Conservation (phyloP, 345 rosid species). For the Microcos paniculata region DNA sequence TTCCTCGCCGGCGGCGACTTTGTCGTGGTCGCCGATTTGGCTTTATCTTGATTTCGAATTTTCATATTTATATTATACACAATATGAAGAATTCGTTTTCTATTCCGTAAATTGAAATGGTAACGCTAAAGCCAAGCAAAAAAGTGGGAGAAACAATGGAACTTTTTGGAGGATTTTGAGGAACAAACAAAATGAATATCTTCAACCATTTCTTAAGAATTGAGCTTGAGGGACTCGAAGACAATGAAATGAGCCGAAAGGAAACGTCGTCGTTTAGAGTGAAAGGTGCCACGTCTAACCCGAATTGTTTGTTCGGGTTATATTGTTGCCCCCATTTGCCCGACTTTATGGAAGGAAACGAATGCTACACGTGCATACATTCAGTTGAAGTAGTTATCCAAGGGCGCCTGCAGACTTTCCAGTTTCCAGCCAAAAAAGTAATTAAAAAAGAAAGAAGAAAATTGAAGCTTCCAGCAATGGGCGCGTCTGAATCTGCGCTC, state of each 20-base stretch:
- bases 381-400: conserved; percentile 7
- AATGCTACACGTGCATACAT: background rate
- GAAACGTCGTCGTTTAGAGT: background rate
- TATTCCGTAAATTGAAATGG: background rate
- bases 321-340: background rate
- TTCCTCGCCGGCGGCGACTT: conserved; percentile 43
- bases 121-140: background rate
- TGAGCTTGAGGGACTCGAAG: background rate
- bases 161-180: background rate
- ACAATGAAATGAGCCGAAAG: background rate
- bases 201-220: background rate
- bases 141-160: background rate
- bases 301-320: background rate
- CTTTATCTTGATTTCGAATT: conserved; percentile 29
- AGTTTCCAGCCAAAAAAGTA: no score
- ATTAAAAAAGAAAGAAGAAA: background rate
- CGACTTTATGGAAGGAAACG: background rate
- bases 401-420: background rate
- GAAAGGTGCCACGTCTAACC: background rate
- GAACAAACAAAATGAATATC: background rate
- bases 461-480: conserved; percentile 24
- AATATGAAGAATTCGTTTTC: background rate
- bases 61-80: conserved; percentile 23
- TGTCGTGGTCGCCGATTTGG: conserved; percentile 23
- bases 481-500: conserved; percentile 47